Evolutionary conservation across 2,329 filamentous ascomycete species (phyloP), one percentile per base, ranked within the genome.

Genomic region (Fusarium sp.): DNA sequence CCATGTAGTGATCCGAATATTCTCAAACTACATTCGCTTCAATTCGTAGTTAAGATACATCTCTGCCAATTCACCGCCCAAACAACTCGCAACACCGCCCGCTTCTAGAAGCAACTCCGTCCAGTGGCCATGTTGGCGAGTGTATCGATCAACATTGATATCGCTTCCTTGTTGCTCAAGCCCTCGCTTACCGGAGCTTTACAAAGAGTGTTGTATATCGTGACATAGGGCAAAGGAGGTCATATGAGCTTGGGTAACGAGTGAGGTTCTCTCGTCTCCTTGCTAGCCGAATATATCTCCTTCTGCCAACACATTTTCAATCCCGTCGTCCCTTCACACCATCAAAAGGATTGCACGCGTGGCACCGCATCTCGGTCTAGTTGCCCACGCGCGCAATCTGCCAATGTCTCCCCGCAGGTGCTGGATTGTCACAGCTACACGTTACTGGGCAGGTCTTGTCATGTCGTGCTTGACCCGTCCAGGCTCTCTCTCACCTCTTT

Each of bases 301-400:
- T 49, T 49, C 23, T 50, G 53, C 53, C 23, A 67, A 60, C 65
- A 62, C 51, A 65, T 55, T 50, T 36, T 11, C 10, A 34, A 36
- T 67, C 56, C 34, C 42, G 42, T 29, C 8, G 42, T 29, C 13
- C 31, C 36, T 58, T 42, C 54, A 40, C 59, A 58, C 46, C 53
- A 49, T 34, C 27, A 57, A 25, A 25, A 49, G 44, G 16, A 66
- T 50, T 58, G 29, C 40, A 44, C 57, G 23, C 34, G 64, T 70
- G 44, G 51, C 53, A 72, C 71, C 58, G 61, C 70, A 61, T 68
- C 27, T 42, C 51, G 23, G 36, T 61, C 44, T 53, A 42, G 42
- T 23, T 56, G 63, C 67, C 51, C 58, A 64, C 55, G 56, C 38
- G 56, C 38, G 56, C 38, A 58, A 69, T 67, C 58, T 69, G 42